These are phyloP conservation scores for Exophiala mesophila DNA, from an alignment of 2,329 filamentous ascomycete species.

Conservation along the genomic window DNA sequence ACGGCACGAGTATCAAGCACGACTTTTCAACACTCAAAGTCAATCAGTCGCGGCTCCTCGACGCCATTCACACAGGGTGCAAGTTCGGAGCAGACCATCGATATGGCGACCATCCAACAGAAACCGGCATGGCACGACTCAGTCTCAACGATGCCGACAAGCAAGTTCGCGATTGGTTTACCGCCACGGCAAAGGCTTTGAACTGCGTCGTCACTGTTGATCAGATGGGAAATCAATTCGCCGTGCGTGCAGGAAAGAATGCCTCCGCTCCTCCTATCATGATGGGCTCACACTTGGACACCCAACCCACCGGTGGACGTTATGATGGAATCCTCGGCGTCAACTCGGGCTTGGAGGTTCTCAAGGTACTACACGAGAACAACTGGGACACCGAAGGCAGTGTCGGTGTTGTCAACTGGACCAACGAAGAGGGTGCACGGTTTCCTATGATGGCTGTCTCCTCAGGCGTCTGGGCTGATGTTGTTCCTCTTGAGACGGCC, in stretches of 20 bases:
- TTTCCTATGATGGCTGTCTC: conserved; percentile 71
- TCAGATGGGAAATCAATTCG: conserved; percentile 77
- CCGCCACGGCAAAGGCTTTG: conserved; percentile 55
- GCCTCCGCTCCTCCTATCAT: conserved; percentile 59
- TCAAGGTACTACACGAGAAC: conserved; percentile 63
- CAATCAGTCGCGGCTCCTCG: conserved; percentile 25
- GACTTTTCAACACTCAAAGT: conserved; percentile 25
- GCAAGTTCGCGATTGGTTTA: conserved; percentile 70
- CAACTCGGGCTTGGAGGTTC: conserved; percentile 66
- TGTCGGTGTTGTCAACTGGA: conserved; percentile 74
- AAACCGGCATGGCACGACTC: conserved; percentile 66
- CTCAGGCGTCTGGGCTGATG: conserved; percentile 72
- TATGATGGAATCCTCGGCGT: conserved; percentile 76
- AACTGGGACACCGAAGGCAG: conserved; percentile 64
- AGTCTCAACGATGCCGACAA: conserved; percentile 68
- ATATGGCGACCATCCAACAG: conserved; percentile 26
- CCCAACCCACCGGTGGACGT: conserved; percentile 49
- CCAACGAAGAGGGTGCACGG: conserved; percentile 75
- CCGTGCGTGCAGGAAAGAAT: conserved; percentile 58
- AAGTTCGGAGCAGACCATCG: conserved; percentile 26
- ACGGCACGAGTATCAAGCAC: conserved; percentile 18
- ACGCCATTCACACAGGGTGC: conserved; percentile 26
- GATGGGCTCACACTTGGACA: conserved; percentile 64
- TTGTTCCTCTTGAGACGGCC: conserved; percentile 58
- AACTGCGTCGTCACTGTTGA: conserved; percentile 67